Base-by-base conservation (phyloP, 2,329 filamentous ascomycete genomes). In the Ascochyta rabiei region DNA sequence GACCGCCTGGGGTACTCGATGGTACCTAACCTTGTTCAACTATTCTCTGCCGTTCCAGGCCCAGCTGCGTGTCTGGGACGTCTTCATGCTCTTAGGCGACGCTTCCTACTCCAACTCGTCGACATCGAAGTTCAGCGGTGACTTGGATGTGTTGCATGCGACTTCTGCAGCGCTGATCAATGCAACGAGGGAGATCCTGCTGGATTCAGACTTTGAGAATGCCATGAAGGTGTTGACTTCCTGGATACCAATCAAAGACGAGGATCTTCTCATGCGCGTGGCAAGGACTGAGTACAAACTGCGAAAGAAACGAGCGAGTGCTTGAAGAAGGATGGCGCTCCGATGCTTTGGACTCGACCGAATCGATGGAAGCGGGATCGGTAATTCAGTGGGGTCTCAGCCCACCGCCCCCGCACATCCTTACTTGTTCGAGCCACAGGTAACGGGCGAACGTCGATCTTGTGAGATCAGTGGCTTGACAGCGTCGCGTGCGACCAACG, bases 1-100 rank as follows among this genome's bases (percentile, higher is more conserved):
- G 16, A 96, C 92, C 2, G 88, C 93, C n/a, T 99, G 97, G 71
- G 95, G 93, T 28, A 98, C 93, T 4, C 84, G 93, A 47, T 99
- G 95, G 95, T 99, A 99, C 72, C 82, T 99, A 46, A 99, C 95
- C 2, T 81, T 99, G 8, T 99, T 99, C 82, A 98, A 98, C 76
- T 89, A 98, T 69, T 96, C 91, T 15, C 90, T 99, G 46, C 95
- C 95, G 0, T 99, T 98, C 68, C 84, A 91, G 0, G 93, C 93
- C 3, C 95, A 98, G 75, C 86, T 99, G 31, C 89, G 95, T 43
- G 89, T 99, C 15, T 99, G 95, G 95, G 95, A 99, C 71, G 90
- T 97, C 1, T 98, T 98, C 76, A 91, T 99, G 84, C 85, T 99
- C 13, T 84, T 98, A 12, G 95, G 93, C 41, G 91, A 93, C 64